phyloP scores from a whole-genome alignment of 83 land plant genomes.

The Picea mariana region DNA sequence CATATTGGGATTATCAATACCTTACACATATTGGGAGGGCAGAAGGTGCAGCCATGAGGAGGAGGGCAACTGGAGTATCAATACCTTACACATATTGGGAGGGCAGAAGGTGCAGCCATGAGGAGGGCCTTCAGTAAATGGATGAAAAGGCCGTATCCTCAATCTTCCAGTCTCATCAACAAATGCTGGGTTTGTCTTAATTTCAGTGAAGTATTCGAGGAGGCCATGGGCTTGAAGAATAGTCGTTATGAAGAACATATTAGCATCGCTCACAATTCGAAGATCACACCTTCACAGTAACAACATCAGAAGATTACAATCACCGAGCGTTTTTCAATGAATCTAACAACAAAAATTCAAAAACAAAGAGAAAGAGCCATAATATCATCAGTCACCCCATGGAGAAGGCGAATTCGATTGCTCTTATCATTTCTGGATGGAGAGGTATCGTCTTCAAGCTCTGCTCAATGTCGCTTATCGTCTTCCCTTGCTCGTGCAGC shows the following conservation, averaged over 20 bases:
- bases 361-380: neutral
- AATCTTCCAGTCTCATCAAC: constrained; percentile 68
- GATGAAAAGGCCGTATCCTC: constrained; percentile 70
- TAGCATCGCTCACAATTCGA: constrained; percentile 90
- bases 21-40: constrained; percentile 99
- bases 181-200: constrained; percentile 76
- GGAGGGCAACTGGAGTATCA: constrained; percentile 51
- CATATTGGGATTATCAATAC: no score
- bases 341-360: no score
- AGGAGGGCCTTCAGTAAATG: constrained; percentile 41
- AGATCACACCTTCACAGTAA: constrained; percentile 71
- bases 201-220: constrained; percentile 59
- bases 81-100: constrained; percentile 99
- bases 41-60: constrained; percentile 75
- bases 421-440: constrained; percentile 46
- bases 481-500: constrained; percentile 60
- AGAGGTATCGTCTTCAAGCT: constrained; percentile 56
- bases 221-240: constrained; percentile 60
- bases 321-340: no score
- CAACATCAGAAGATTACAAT: neutral
- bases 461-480: constrained; percentile 57
- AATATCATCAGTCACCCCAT: constrained; percentile 37
- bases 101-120: constrained; percentile 90
- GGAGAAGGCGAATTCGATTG: constrained; percentile 61
- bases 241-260: constrained; percentile 76